Evolutionary conservation across 73 alveolate species (phyloP), one percentile per base, ranked within the genome.

Genomic region (Paraurostyla sp.): DNA sequence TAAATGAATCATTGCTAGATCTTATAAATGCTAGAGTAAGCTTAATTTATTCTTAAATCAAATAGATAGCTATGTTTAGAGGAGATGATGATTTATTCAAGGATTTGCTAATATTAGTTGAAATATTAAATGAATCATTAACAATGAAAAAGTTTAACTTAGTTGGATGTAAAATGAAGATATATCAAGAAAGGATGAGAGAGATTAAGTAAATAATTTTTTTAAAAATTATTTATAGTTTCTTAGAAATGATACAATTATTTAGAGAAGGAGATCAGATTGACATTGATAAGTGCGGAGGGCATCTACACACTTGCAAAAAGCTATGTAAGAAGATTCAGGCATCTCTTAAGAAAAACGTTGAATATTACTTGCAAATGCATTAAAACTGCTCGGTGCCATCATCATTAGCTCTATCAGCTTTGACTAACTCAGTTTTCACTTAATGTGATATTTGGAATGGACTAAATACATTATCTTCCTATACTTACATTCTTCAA

Each of bases 121-220:
- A 78, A 36, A 35, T 78, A 36, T 27, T 78, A 2, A 51, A 52
- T 20, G 89, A 78, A 50, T 51, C 80, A 23, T 41, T 78, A 2
- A 6, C 58, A 0, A 50, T 78, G 78, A 78, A 54, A 41, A 78
- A 78, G 59, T 78, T 78, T 43, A 78, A 78, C 32, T 35, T 78
- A 52, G 76, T 78, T 2, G 89, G 89, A 25, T 78, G 89, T 52
- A 78, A 78, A 60, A 78, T 78, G 89, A 78, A 78, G 68, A 35
- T 78, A 1, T 78, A 78, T 51, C 40, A 78, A 54, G 89, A 78
- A 35, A 22, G 89, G 33, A 78, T 78, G 89, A 78, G 40, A 45
- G 78, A 78, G 41, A 73, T 73, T 25, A 73, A 73, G 86, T 73
- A 73, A 73, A 29, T 15, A 23, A 27, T 4, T 4, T 29, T 40